Evolutionary conservation across 495 filamentous ascomycete genomes (phyloP).

Genomic region (Neurospora hispaniola): DNA sequence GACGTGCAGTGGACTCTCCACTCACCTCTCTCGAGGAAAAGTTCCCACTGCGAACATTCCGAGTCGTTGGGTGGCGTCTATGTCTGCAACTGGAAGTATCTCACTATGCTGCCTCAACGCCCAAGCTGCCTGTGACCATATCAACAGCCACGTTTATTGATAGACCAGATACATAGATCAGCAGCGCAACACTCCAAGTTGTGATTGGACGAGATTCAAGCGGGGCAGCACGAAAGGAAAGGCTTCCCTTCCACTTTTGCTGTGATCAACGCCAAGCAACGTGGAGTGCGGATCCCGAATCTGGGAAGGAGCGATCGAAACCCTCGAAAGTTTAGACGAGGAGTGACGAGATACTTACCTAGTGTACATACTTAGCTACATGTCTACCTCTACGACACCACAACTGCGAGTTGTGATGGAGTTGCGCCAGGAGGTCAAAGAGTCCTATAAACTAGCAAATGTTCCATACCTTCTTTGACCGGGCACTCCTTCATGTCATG

Average conservation of each 20-base stretch:
- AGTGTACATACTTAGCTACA: too few relatives aligned
- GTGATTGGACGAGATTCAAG: background rate
- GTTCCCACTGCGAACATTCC: background rate
- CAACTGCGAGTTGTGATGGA: background rate
- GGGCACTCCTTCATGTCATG: background rate
- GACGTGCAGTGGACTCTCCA: too few relatives aligned
- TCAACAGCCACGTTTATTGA: background rate
- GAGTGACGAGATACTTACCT: background rate
- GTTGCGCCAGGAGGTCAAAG: background rate
- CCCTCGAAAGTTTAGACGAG: background rate
- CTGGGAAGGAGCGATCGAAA: background rate
- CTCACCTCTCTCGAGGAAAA: too few relatives aligned
- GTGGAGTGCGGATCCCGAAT: constrained; percentile 5
- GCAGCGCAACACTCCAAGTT: background rate
- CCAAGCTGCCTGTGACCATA: background rate
- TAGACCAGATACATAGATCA: background rate
- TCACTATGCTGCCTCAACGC: background rate
- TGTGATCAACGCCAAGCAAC: constrained; percentile 10
- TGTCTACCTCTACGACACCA: background rate
- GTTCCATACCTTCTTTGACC: background rate
- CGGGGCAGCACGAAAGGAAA: background rate
- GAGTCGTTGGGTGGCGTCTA: background rate
- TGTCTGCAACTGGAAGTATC: background rate
- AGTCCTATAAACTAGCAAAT: background rate
- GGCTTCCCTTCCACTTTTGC: background rate